These are phyloP conservation scores for Przewalskia tangutica DNA, from an alignment of 257 asterid species.

Conservation along the genomic window DNA sequence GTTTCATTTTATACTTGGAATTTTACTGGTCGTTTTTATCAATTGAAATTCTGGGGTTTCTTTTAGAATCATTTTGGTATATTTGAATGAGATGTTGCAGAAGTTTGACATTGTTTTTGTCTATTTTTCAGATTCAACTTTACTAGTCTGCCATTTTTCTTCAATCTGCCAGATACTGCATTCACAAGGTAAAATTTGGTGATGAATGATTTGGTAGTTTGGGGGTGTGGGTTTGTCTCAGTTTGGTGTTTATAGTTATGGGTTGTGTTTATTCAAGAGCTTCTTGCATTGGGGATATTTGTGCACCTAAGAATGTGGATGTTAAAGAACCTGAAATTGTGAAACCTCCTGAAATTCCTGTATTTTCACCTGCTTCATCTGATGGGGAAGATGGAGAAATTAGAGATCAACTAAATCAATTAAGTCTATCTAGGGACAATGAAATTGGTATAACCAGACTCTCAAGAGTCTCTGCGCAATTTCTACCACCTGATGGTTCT, in stretches of 20 bases:
- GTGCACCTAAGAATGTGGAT: constrained; percentile 55
- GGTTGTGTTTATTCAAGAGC: constrained; percentile 84
- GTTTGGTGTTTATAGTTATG: constrained; percentile 45
- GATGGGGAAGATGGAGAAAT: constrained; percentile 48
- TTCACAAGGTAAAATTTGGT: not conserved
- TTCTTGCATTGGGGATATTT: constrained; percentile 77
- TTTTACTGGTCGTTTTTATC: not conserved
- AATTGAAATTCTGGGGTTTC: constrained; percentile 7
- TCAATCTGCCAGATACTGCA: not conserved
- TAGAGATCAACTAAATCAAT: constrained; percentile 42
- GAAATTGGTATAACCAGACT: constrained; percentile 70
- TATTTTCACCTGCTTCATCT: constrained; percentile 47
- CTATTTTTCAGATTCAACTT: not conserved
- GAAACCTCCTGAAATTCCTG: constrained; percentile 44
- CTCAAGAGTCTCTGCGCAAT: constrained; percentile 76
- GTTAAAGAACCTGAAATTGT: constrained; percentile 37
- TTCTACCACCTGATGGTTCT: constrained; percentile 78
- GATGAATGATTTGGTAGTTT: constrained; percentile 30
- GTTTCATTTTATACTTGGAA: not conserved
- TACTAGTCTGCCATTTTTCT: not conserved
- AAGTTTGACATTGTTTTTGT: not conserved
- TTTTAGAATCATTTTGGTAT: not conserved
- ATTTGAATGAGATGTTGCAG: not conserved
- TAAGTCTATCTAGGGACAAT: constrained; percentile 42
- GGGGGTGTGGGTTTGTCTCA: constrained; percentile 24